Percentiles rank a stretch among this genome's conserved stretches.
Evolutionary conservation across 1,139 yeast genomes (phyloP).

Genomic region (Candida sp.): DNA sequence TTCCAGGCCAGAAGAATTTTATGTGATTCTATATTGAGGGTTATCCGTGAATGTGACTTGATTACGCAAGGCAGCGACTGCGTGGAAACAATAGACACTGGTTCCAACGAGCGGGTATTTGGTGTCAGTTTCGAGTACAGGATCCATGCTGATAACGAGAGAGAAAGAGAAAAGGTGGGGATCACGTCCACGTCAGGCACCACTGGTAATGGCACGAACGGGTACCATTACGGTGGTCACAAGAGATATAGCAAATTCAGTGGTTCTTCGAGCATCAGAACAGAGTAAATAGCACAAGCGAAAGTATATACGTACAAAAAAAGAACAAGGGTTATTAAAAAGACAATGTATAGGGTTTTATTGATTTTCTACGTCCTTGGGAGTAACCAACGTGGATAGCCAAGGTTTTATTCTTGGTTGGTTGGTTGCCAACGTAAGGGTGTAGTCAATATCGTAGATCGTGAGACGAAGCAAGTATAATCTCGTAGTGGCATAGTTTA

Average conservation of each 20-base stretch:
- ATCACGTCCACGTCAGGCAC: neutral
- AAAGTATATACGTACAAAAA: no score
- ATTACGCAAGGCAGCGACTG: slow-evolving; percentile 39
- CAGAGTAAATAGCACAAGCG: neutral
- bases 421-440: no score
- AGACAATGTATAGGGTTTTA: neutral
- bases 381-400: no score
- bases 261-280: neutral
- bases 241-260: slow-evolving; percentile 3
- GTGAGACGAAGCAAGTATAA: no score
- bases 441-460: no score
- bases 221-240: slow-evolving; percentile 1
- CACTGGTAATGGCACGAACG: neutral
- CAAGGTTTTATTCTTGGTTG: no score
- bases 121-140: slow-evolving; percentile 54
- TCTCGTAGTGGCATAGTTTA: no score
- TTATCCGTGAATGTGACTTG: slow-evolving; percentile 53
- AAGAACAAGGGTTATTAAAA: no score
- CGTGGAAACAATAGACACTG: slow-evolving; percentile 34
- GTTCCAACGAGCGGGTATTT: slow-evolving; percentile 43
- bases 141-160: slow-evolving; percentile 43
- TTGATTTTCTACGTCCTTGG: no score
- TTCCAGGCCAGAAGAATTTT: slow-evolving; percentile 54
- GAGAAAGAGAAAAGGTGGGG: slow-evolving; percentile 3
- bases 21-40: slow-evolving; percentile 50